These are phyloP conservation scores for Moniliophthora roreri DNA, from an alignment of 1,284 basidiomycete species.

Conservation along the genomic window DNA sequence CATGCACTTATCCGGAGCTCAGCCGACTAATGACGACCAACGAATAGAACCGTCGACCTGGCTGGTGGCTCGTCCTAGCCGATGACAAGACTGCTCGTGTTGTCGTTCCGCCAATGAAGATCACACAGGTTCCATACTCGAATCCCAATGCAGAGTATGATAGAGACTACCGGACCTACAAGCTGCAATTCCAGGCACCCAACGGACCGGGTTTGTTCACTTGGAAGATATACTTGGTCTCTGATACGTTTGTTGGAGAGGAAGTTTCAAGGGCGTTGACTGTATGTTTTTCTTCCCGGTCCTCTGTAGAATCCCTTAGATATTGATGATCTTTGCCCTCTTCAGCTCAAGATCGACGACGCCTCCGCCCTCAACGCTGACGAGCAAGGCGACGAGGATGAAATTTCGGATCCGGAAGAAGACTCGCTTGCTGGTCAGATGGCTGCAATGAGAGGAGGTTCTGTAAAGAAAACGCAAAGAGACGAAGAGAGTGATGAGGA, in stretches of 20 bases:
- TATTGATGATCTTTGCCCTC: not conserved
- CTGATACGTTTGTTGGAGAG: slow-evolving; percentile 88
- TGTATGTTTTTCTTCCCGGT: slow-evolving; percentile 42
- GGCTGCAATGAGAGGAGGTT: slow-evolving; percentile 93
- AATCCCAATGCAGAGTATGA: slow-evolving; percentile 46
- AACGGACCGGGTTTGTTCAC: slow-evolving; percentile 83
- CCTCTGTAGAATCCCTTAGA: no score
- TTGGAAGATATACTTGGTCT: slow-evolving; percentile 85
- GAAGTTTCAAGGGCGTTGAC: slow-evolving; percentile 74
- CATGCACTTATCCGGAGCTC: slow-evolving; percentile 5
- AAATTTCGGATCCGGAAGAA: slow-evolving; percentile 96
- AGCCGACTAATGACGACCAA: not conserved
- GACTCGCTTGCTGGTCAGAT: slow-evolving; percentile 96
- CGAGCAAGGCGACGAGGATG: slow-evolving; percentile 75
- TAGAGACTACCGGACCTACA: slow-evolving; percentile 79
- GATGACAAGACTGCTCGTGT: slow-evolving; percentile 90
- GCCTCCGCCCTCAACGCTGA: slow-evolving; percentile 56
- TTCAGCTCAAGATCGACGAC: slow-evolving; percentile 82
- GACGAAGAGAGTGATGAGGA: slow-evolving; percentile 49
- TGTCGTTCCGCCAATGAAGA: slow-evolving; percentile 87
- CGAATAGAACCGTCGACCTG: slow-evolving; percentile 73
- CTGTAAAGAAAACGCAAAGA: slow-evolving; percentile 73
- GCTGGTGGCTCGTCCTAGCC: slow-evolving; percentile 91
- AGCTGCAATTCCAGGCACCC: slow-evolving; percentile 94
- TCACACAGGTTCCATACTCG: slow-evolving; percentile 78